Conservation (phyloP, 2,329 filamentous ascomycete genomes). For the Epichloe baconii region DNA sequence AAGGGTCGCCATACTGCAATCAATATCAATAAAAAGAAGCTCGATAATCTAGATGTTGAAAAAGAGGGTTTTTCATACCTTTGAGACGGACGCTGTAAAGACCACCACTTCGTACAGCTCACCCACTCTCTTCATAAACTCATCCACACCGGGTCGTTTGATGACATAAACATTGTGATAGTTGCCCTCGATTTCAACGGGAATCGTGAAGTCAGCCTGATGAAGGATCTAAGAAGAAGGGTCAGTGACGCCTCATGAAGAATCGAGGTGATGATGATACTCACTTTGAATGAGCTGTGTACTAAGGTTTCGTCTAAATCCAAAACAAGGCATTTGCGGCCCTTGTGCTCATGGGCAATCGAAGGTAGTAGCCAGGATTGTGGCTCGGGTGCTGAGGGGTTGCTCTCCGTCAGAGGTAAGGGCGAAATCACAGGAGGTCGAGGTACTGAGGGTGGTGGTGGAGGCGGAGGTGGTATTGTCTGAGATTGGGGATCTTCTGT, state of each 20-base stretch:
- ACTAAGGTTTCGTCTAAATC: conserved; percentile 95
- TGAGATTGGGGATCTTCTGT: conserved; percentile 21
- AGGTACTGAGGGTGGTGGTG: conserved; percentile 24
- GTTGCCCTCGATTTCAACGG: conserved; percentile 96
- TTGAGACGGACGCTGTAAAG: conserved; percentile 96
- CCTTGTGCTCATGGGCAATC: conserved; percentile 63
- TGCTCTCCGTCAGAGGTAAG: conserved; percentile 28
- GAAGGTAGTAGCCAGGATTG: conserved; percentile 70
- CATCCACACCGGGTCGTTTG: conserved; percentile 94
- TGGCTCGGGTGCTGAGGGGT: conserved; percentile 27
- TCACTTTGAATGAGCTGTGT: conserved; percentile 91
- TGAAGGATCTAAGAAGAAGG: conserved; percentile 61
- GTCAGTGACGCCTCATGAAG: conserved; percentile 2
- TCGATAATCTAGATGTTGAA: conserved; percentile 5
- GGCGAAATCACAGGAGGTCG: conserved; percentile 26
- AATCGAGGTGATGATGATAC: not conserved
- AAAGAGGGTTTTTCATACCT: conserved; percentile 39
- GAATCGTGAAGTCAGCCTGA: conserved; percentile 97
- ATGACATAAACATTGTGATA: conserved; percentile 99
- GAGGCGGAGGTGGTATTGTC: conserved; percentile 32
- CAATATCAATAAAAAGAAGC: conserved; percentile 5
- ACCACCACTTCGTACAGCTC: conserved; percentile 98
- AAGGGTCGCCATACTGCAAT: conserved; percentile 77
- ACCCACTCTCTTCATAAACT: conserved; percentile 97
- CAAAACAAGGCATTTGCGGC: conserved; percentile 86